Evolutionary conservation across 2,329 filamentous ascomycete genomes (phyloP).

Genomic region (Conoideocrella luteorostrata): DNA sequence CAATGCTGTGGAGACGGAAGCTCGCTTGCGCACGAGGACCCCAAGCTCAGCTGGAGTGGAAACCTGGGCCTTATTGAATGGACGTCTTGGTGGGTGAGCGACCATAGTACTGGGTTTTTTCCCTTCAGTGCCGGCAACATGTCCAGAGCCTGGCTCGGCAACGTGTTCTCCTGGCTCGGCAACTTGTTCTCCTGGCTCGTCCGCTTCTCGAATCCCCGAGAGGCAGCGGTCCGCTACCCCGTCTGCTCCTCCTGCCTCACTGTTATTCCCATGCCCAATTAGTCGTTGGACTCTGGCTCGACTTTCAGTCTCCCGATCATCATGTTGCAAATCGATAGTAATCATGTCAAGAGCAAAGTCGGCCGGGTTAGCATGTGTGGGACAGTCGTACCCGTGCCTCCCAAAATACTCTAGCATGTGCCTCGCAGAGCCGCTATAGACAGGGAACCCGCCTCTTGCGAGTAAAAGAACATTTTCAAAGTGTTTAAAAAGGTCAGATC

Average conservation of each 20-base stretch:
- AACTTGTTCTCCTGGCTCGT: slow-evolving; percentile 17
- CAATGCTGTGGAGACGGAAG: slow-evolving; percentile 56
- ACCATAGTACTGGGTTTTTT: not conserved
- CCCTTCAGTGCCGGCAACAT: not conserved
- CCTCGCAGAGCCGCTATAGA: slow-evolving; percentile 57
- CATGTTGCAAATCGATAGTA: slow-evolving; percentile 66
- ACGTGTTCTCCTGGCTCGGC: too few relatives aligned
- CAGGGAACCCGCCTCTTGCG: slow-evolving; percentile 62
- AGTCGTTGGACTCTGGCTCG: slow-evolving; percentile 55
- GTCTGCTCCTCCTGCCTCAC: slow-evolving; percentile 10
- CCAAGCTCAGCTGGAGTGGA: slow-evolving; percentile 67
- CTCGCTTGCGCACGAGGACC: slow-evolving; percentile 56
- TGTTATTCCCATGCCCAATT: slow-evolving; percentile 49
- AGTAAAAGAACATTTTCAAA: slow-evolving; percentile 68
- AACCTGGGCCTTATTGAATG: slow-evolving; percentile 39
- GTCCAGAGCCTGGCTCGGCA: too few relatives aligned
- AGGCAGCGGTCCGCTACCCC: slow-evolving; percentile 13
- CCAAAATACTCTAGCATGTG: slow-evolving; percentile 62
- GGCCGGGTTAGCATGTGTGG: slow-evolving; percentile 65
- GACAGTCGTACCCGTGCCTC: slow-evolving; percentile 55
- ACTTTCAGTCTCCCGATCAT: slow-evolving; percentile 54
- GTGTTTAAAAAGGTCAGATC: slow-evolving; percentile 63
- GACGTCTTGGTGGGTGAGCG: slow-evolving; percentile 27
- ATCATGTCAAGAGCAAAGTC: slow-evolving; percentile 74
- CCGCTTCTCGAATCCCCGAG: slow-evolving; percentile 21